These are phyloP conservation scores for Termitomyces heimii DNA, from an alignment of 768 basidiomycete genomes.

Conservation along the genomic window DNA sequence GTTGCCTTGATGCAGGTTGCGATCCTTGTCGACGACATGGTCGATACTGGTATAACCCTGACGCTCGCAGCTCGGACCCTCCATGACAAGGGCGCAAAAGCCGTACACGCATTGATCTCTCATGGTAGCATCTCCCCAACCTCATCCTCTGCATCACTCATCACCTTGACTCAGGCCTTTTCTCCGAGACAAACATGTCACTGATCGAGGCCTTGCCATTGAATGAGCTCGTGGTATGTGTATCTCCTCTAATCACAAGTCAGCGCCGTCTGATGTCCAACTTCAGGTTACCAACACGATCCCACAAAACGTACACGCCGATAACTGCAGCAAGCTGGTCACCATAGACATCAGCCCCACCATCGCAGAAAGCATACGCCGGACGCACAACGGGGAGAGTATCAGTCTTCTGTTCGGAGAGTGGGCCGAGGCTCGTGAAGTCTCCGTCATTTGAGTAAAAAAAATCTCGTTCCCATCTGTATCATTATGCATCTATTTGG, in stretches of 20 bases:
- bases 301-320: constrained; percentile 70
- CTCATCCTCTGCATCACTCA: constrained; percentile 10
- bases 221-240: constrained; percentile 77
- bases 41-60: constrained; percentile 91
- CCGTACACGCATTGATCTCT: constrained; percentile 83
- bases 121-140: constrained; percentile 54
- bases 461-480: not conserved
- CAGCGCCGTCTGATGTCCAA: constrained; percentile 4
- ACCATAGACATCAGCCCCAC: constrained; percentile 89
- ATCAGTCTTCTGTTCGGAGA: constrained; percentile 86
- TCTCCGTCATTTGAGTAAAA: constrained; percentile 27
- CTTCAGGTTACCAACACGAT: constrained; percentile 90
- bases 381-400: constrained; percentile 92
- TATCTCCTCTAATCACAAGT: not conserved
- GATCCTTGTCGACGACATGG: constrained; percentile 98
- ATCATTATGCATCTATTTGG: constrained; percentile 14
- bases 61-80: constrained; percentile 81
- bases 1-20: constrained; percentile 50
- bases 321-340: constrained; percentile 66
- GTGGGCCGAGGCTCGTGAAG: constrained; percentile 53
- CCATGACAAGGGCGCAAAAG: constrained; percentile 82
- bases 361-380: constrained; percentile 92
- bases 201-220: constrained; percentile 69
- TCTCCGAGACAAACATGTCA: constrained; percentile 71
- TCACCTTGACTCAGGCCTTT: constrained; percentile 45